Base-by-base conservation (phyloP, 2,329 filamentous ascomycete species). In the Lachnellula occidentalis region DNA sequence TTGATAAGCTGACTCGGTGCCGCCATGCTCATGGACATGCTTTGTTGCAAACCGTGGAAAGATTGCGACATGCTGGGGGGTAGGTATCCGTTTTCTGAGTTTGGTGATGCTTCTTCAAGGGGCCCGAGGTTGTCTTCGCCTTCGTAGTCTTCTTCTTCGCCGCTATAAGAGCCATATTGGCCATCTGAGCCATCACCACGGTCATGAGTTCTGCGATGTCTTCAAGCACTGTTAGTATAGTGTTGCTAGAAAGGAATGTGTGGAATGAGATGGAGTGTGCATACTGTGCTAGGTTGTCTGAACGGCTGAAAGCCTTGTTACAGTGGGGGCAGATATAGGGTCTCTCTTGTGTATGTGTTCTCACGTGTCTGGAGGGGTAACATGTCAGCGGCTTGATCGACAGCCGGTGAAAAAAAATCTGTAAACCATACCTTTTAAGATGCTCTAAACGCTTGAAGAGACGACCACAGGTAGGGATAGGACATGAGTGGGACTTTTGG, bases 391-490 rank as follows among this genome's bases (percentile, higher is more conserved):
- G 73, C 71, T 76, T 76, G 64, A 63, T 55, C 54, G 50, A 62
- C 56, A 65, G 63, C 59, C 63, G 64, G 59, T 59, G 51, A 64
- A 62, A 72, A 73, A 68, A 61, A 63, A 72, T 71, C 61, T 49
- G 67, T 68, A 67, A 68, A 71, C 68, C 88, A 84, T 90, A 95
- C 90, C 92, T 86, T 82, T 99, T 99, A 69, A 99, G 85, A 77
- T 99, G 94, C 78, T 99, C 94, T 78, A 99, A 83, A 74, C 94
- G 87, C 85, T 99, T 99, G 82, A 99, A 99, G 59, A 96, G 82
- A 68, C 94, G 87, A 52, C 94, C 94, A 71, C 94, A 99, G 53
- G 92, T 95, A 27, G 94, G 94, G 67, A 99, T 99, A n/a, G 94
- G 94, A 77, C 94, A 99, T 2, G 92, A 97, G 74, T 99, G 94